Base-by-base conservation (phyloP, 257 asterid species). In the Paraleonurus japonicus region DNA sequence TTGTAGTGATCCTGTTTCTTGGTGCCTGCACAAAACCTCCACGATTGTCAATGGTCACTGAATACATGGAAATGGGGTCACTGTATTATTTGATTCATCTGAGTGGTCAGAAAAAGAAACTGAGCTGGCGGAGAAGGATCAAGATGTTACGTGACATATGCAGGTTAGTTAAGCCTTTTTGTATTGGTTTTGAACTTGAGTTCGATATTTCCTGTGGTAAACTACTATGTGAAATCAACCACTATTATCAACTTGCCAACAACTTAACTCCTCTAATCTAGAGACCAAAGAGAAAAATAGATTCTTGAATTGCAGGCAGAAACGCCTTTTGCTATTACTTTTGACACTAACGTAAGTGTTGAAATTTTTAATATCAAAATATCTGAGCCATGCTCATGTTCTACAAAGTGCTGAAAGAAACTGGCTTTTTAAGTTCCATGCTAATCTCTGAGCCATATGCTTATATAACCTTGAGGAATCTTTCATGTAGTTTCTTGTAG, bases 41-140 rank as follows among this genome's bases (percentile, higher is more conserved):
- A 62, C 96, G 82, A 23, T 77, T 95, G 81, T 95, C 96, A 5
- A 88, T 92, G 96, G 65, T 92, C 71, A 92, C 99, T 16, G 99
- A 95, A 78, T 95, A 89, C 89, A 89, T 95, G 98, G 99, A 95
- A 80, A 92, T 92, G 97, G 99, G 99, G 37, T 95, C 99, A 9
- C 77, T 95, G 39, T 95, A 89, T 68, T 80, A 85, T 76, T 83
- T 95, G 90, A 87, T 95, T 74, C 97, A 95, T 78, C 74, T 83
- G 63, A 92, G 99, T 70, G 97, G 98, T 75, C 98, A 89, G 83
- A 95, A 92, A 85, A 92, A 89, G 87, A 88, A 81, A 82, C 83
- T 89, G 45, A 89, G 81, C 84, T 89, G 98, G 98, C 89, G 97
- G 76, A 84, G 90, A 81, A 89, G 78, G 79, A 86, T 95, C 78